Conservation (phyloP, 2,329 filamentous ascomycete genomes). For the Aspergillus cejpii region DNA sequence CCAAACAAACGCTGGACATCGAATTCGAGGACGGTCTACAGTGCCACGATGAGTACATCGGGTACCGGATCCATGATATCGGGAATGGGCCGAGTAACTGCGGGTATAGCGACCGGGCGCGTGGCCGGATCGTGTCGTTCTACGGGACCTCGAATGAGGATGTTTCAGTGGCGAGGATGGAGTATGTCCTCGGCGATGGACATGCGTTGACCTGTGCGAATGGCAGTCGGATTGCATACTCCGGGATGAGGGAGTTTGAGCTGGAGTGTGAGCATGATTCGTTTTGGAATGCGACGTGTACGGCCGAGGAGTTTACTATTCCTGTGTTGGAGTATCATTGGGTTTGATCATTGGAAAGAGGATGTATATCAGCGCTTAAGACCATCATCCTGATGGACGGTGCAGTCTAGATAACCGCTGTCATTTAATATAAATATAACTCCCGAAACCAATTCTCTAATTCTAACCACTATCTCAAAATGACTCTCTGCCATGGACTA, state of each 20-base stretch:
- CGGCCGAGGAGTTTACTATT: slow-evolving; percentile 20
- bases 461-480: too few relatives aligned
- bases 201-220: slow-evolving; percentile 24
- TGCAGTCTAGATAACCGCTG: too few relatives aligned
- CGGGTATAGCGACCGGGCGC: slow-evolving; percentile 22
- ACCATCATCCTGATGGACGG: too few relatives aligned
- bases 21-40: slow-evolving; percentile 20
- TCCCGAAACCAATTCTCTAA: too few relatives aligned
- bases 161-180: slow-evolving; percentile 16
- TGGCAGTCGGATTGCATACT: slow-evolving; percentile 25
- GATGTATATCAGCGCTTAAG: too few relatives aligned
- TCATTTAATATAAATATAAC: too few relatives aligned
- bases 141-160: slow-evolving; percentile 22
- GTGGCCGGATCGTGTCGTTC: slow-evolving; percentile 24
- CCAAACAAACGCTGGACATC: slow-evolving; percentile 21
- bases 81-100: slow-evolving; percentile 24
- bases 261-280: slow-evolving; percentile 22
- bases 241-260: slow-evolving; percentile 20
- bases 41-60: slow-evolving; percentile 26
- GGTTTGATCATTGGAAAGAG: too few relatives aligned
- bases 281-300: slow-evolving; percentile 26
- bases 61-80: slow-evolving; percentile 27
- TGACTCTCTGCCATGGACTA: too few relatives aligned
- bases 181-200: slow-evolving; percentile 22
- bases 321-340: slow-evolving; percentile 24